These are phyloP conservation scores for Malania oleifera DNA, from an alignment of 164 flowering plant species.

Conservation along the genomic window DNA sequence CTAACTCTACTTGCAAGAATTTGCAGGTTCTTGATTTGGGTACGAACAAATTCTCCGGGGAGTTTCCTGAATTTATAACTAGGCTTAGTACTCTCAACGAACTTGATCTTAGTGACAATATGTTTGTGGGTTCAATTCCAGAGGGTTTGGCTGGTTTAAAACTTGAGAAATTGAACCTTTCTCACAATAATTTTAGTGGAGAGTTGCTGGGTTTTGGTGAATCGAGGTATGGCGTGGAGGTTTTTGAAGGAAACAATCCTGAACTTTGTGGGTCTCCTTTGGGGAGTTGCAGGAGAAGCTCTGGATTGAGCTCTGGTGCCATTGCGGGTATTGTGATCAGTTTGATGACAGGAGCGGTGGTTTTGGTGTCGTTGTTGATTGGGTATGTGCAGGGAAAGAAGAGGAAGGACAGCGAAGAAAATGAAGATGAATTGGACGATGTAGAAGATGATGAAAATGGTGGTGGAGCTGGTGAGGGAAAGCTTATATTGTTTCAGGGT, in stretches of 20 bases:
- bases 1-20: constrained; percentile 56
- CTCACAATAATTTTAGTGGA: constrained; percentile 85
- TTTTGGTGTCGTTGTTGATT: constrained; percentile 70
- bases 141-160: constrained; percentile 34
- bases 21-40: constrained; percentile 73
- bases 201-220: constrained; percentile 53
- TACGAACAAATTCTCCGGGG: constrained; percentile 57
- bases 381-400: constrained; percentile 81
- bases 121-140: constrained; percentile 65
- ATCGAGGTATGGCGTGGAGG: constrained; percentile 51
- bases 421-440: constrained; percentile 56
- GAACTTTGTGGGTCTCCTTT: constrained; percentile 72
- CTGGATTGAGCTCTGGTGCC: constrained; percentile 74
- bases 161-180: constrained; percentile 75
- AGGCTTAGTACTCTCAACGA: constrained; percentile 49
- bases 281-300: constrained; percentile 42
- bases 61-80: constrained; percentile 69
- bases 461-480: constrained; percentile 61
- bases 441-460: constrained; percentile 51
- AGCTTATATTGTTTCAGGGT: constrained; percentile 78
- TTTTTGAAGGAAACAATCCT: constrained; percentile 72
- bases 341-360: constrained; percentile 78
- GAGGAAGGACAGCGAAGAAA: constrained; percentile 46
- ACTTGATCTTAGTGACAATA: constrained; percentile 69
- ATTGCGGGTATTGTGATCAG: constrained; percentile 92